Evolutionary conservation across 148 eudicot genomes (phyloP).

Genomic region (Rheum nobile): DNA sequence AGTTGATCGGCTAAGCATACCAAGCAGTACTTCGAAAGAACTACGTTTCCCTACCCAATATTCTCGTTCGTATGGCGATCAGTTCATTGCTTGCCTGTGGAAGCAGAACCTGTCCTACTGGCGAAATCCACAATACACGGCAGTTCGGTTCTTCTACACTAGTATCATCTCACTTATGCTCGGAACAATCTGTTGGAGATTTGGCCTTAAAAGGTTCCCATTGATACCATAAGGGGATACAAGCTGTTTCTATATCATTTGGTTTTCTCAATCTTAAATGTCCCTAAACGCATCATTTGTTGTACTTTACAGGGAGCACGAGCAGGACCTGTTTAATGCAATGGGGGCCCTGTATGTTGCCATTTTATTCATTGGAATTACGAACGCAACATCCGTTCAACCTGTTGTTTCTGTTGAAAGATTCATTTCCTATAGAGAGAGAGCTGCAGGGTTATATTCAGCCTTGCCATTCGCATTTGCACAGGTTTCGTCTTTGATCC

Average conservation of each 20-base stretch:
- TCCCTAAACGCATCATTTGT: not conserved
- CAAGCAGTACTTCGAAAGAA: constrained; percentile 63
- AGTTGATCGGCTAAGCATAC: constrained; percentile 77
- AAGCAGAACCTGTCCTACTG: constrained; percentile 93
- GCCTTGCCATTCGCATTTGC: constrained; percentile 97
- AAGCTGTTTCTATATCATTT: no score
- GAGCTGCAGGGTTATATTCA: constrained; percentile 98
- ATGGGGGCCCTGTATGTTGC: constrained; percentile 96
- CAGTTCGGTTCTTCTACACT: constrained; percentile 97
- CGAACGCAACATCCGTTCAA: constrained; percentile 93
- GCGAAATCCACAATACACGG: constrained; percentile 97
- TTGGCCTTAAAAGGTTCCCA: constrained; percentile 75
- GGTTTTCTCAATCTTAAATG: not conserved
- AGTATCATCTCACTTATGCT: constrained; percentile 89
- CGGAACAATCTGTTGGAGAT: constrained; percentile 93
- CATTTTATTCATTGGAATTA: constrained; percentile 80
- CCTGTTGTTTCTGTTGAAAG: constrained; percentile 97
- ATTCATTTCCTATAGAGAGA: constrained; percentile 90
- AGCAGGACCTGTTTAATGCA: constrained; percentile 79
- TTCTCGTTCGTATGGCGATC: constrained; percentile 50
- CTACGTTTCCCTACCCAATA: constrained; percentile 65
- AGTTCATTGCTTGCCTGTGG: constrained; percentile 85
- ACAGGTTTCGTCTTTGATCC: constrained; percentile 39
- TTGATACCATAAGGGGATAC: not conserved
- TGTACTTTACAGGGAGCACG: constrained; percentile 39